Base-by-base conservation (phyloP, 2,329 filamentous ascomycete genomes). In the Alternaria sp. region DNA sequence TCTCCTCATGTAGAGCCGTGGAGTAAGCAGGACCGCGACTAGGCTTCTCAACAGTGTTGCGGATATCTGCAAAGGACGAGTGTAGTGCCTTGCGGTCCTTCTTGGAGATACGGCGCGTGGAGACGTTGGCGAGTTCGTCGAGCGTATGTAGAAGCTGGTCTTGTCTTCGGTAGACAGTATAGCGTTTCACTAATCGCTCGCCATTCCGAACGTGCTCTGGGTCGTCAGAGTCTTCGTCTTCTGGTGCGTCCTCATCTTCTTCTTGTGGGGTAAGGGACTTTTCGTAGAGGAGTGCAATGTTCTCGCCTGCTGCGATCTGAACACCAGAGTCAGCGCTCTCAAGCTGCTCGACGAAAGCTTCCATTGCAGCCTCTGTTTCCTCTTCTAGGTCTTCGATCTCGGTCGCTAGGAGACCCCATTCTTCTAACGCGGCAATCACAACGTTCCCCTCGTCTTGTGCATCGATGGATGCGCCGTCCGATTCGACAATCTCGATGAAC, bases 261-360 rank as follows among this genome's bases (percentile, higher is more conserved):
- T 87, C 86, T 50, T 82, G 80, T 36, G 84, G 83, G 0, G 85
- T 86, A 75, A 86, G 88, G 60, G 85, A 87, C 63, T 91, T 90
- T 77, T 97, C 93, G 71, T 92, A 94, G 11, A 97, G 83, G 10
- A 96, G 83, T 0, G 93, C 93, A 60, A 97, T 93, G 75, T 92
- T 92, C 72, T 90, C 87, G 4, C 90, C 92, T 0, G 92, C 90
- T 4, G 90, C 88, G 46, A 92, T 88, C 72, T 95, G 92, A 1
- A 97, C 91, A 9, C 86, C 82, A 1, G 88, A 82, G 60, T 93
- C 89, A 32, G 84, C 84, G 75, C 91, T 93, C 61, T 94, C 89
- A 18, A 97, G 89, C 78, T 97, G 93, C 49, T 97, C 93, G 43
- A 92, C 89, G 69, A 97, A 93, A 2, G 90, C 89, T 54, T 95